These are phyloP conservation scores for Neurospora intermedia DNA, from an alignment of 495 filamentous ascomycete species.

Conservation along the genomic window DNA sequence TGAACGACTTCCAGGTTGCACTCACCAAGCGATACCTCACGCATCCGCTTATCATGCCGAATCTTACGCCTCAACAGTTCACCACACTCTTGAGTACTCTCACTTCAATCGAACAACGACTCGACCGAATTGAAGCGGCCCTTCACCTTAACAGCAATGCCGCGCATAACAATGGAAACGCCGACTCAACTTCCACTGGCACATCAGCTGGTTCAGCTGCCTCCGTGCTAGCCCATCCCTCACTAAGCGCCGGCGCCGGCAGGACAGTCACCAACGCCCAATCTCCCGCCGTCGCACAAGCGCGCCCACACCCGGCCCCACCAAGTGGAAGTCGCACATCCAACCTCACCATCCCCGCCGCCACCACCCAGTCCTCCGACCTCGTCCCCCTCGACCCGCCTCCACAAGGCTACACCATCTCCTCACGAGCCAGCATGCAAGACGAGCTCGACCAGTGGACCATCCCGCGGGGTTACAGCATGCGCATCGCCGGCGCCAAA, in stretches of 20 bases:
- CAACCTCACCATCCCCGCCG: conserved; percentile 2
- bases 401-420: conserved; percentile 21
- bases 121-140: conserved; percentile 20
- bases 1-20: not conserved
- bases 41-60: not conserved
- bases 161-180: not conserved
- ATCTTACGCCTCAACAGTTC: conserved; percentile 13
- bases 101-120: conserved; percentile 25
- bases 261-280: not conserved
- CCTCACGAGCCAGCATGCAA: conserved; percentile 24
- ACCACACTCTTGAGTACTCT: conserved; percentile 19
- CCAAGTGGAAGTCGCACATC: not conserved
- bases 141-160: conserved; percentile 6
- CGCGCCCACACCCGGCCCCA: not conserved
- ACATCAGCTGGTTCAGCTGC: not conserved
- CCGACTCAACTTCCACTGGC: not conserved
- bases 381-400: conserved; percentile 23
- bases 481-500: conserved; percentile 29
- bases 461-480: conserved; percentile 28
- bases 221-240: not conserved
- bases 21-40: not conserved
- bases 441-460: conserved; percentile 27
- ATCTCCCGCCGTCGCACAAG: not conserved
- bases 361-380: conserved; percentile 2
- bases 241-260: not conserved